Conservation (phyloP, 2,329 filamentous ascomycete genomes). For the Emergomyces orientalis region DNA sequence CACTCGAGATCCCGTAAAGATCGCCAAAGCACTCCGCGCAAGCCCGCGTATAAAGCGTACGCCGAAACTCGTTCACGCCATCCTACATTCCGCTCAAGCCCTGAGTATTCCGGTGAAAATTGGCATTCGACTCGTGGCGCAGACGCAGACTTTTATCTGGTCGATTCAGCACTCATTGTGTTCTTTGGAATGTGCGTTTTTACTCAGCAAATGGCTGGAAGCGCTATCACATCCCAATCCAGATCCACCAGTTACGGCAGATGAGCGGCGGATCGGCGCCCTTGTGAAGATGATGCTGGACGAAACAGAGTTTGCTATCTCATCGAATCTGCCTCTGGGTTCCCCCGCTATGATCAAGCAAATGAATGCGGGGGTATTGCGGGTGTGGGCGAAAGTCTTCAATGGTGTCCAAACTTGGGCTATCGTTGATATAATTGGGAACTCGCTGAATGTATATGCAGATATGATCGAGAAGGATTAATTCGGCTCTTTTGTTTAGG, state of each 20-base stretch:
- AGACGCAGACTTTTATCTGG: conserved; percentile 28
- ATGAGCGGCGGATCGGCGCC: conserved; percentile 30
- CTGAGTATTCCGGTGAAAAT: conserved; percentile 46
- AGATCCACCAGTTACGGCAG: conserved; percentile 29
- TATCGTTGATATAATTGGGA: conserved; percentile 36
- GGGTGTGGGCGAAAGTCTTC: conserved; percentile 37
- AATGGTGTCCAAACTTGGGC: conserved; percentile 36
- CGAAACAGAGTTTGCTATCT: conserved; percentile 5
- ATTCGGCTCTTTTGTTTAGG: neutral
- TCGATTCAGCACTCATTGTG: conserved; percentile 34
- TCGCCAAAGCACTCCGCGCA: conserved; percentile 51
- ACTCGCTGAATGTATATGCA: conserved; percentile 32
- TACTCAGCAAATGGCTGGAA: conserved; percentile 35
- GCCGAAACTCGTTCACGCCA: conserved; percentile 50
- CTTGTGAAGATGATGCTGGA: conserved; percentile 37
- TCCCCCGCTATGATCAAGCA: conserved; percentile 27
- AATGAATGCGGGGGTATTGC: conserved; percentile 33
- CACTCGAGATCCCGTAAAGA: conserved; percentile 51
- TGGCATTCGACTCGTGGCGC: conserved; percentile 32
- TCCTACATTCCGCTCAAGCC: conserved; percentile 58
- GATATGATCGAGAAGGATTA: conserved; percentile 29
- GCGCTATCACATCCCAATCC: conserved; percentile 25
- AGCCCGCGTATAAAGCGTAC: conserved; percentile 48
- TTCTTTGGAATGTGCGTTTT: conserved; percentile 32
- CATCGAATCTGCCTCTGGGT: conserved; percentile 5